These are phyloP conservation scores for Hemisphaericaspora xylanilytica DNA, from an alignment of 1,139 yeast species.

Conservation along the genomic window DNA sequence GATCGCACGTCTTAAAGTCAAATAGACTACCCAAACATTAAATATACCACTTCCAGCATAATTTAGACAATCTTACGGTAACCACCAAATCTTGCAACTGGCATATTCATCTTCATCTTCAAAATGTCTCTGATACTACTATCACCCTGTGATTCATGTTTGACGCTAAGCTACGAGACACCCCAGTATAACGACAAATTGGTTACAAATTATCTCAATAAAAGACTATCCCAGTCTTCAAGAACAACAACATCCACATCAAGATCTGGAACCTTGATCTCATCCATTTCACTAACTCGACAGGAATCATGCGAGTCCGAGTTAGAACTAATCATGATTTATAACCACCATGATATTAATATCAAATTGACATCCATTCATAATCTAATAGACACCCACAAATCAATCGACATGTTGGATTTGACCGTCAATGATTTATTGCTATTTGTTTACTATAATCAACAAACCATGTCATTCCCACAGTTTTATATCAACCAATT, in stretches of 20 bases:
- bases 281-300: background rate
- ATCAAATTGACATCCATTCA: slow-evolving; percentile 13
- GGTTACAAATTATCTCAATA: slow-evolving; percentile 10
- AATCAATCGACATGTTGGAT: slow-evolving; percentile 6
- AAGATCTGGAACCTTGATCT: background rate
- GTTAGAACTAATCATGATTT: slow-evolving; percentile 10
- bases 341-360: slow-evolving; percentile 12
- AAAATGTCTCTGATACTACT: background rate
- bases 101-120: too few species aligned
- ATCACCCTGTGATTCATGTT: slow-evolving; percentile 17
- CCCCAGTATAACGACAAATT: slow-evolving; percentile 10
- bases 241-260: too few species aligned
- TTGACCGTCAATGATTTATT: slow-evolving; percentile 15
- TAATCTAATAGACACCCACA: slow-evolving; percentile 11
- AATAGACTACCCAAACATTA: too few species aligned
- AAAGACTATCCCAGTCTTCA: slow-evolving; percentile 6
- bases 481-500: slow-evolving; percentile 12
- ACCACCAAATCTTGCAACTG: too few species aligned
- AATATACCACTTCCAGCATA: too few species aligned
- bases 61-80: too few species aligned
- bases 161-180: slow-evolving; percentile 11
- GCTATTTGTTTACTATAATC: slow-evolving; percentile 14
- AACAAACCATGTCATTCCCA: slow-evolving; percentile 6
- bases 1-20: too few species aligned
- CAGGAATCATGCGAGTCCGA: slow-evolving; percentile 4